phyloP scores from a whole-genome alignment of 257 asterid species.

The Salvia rosmarinus region DNA sequence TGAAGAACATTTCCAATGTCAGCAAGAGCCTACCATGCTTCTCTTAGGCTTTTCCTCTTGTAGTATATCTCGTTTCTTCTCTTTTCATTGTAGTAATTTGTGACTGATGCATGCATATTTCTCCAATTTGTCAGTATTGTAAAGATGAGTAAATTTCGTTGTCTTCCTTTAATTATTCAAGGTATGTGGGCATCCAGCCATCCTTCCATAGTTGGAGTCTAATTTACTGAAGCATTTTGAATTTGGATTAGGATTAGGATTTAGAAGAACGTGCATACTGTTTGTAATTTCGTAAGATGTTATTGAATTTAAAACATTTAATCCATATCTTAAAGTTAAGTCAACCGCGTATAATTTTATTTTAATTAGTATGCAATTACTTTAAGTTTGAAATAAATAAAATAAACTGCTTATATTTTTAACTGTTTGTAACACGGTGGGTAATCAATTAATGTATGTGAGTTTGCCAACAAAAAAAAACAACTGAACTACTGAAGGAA shows the following conservation, averaged over 20 bases:
- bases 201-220: no score
- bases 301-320: no score
- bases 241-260: no score
- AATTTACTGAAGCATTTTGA: no score
- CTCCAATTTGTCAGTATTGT: not conserved
- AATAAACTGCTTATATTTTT: not conserved
- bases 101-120: not conserved
- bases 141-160: not conserved
- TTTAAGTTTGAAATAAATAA: no score
- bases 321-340: no score
- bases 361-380: no score
- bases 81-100: not conserved
- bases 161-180: not conserved
- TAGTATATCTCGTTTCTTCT: not conserved
- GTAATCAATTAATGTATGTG: not conserved
- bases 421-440: not conserved
- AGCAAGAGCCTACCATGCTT: conserved; percentile 1
- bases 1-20: conserved; percentile 12
- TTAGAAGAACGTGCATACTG: no score
- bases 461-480: not conserved
- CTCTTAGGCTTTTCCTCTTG: not conserved
- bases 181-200: no score
- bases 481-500: conserved; percentile 9
- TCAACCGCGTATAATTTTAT: no score
- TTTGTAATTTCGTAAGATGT: no score